These are phyloP conservation scores for Pseudogymnoascus sp. DNA, from an alignment of 2,329 filamentous ascomycete species.

Conservation along the genomic window DNA sequence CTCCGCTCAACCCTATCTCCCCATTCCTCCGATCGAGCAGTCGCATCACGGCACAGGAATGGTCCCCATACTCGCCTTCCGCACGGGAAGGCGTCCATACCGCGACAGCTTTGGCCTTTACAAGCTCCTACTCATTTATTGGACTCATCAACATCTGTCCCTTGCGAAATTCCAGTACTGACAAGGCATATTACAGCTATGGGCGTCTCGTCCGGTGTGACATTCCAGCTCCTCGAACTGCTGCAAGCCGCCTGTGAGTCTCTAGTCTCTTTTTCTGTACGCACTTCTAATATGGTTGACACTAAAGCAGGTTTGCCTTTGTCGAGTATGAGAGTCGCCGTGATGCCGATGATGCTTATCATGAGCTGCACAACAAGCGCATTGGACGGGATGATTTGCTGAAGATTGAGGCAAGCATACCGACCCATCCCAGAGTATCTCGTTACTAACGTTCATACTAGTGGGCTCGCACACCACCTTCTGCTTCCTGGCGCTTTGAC, in stretches of 20 bases:
- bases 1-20: slow-evolving; percentile 29
- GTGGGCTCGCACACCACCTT: slow-evolving; percentile 98
- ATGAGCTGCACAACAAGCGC: slow-evolving; percentile 99
- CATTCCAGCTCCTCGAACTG: slow-evolving; percentile 90
- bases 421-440: slow-evolving; percentile 9
- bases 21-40: slow-evolving; percentile 32
- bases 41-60: slow-evolving; percentile 20
- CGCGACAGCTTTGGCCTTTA: slow-evolving; percentile 17
- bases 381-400: slow-evolving; percentile 89
- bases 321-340: slow-evolving; percentile 98
- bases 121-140: slow-evolving; percentile 12
- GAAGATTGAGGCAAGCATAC: slow-evolving; percentile 79
- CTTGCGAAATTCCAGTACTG: slow-evolving; percentile 17
- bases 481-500: slow-evolving; percentile 97
- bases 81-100: slow-evolving; percentile 15
- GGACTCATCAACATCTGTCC: slow-evolving; percentile 13
- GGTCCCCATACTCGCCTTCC: slow-evolving; percentile 9
- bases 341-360: slow-evolving; percentile 96
- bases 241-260: slow-evolving; percentile 88
- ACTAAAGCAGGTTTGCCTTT: slow-evolving; percentile 71
- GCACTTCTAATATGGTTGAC: slow-evolving; percentile 28
- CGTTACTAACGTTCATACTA: slow-evolving; percentile 30
- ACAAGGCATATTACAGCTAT: slow-evolving; percentile 54
- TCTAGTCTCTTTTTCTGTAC: slow-evolving; percentile 16
- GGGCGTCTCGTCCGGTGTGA: slow-evolving; percentile 96